Percentiles rank a stretch among this genome's conserved stretches.
These are phyloP conservation scores for Phellopilus nigrolimitatus DNA, from an alignment of 1,284 basidiomycete genomes.

Conservation along the genomic window DNA sequence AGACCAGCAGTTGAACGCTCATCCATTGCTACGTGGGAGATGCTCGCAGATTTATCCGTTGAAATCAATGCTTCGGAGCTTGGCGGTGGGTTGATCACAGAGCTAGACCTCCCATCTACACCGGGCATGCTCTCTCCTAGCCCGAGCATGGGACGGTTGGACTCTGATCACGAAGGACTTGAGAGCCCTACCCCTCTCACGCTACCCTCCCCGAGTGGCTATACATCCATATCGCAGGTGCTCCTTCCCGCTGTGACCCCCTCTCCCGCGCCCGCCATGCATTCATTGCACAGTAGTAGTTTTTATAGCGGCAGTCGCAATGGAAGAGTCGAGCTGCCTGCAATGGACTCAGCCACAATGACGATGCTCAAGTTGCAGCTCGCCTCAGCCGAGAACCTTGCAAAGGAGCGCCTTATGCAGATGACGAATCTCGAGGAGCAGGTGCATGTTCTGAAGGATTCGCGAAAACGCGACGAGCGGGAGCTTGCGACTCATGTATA, in stretches of 20 bases:
- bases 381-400: slow-evolving; percentile 62
- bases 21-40: slow-evolving; percentile 73
- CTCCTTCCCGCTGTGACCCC: slow-evolving; percentile 72
- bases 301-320: slow-evolving; percentile 18
- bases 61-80: slow-evolving; percentile 28
- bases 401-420: slow-evolving; percentile 54
- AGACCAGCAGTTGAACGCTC: slow-evolving; percentile 43
- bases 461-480: slow-evolving; percentile 50
- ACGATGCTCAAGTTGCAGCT: slow-evolving; percentile 68
- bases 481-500: slow-evolving; percentile 57
- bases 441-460: slow-evolving; percentile 53
- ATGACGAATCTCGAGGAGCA: slow-evolving; percentile 66
- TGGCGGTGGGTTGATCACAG: slow-evolving; percentile 49
- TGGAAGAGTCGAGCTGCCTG: slow-evolving; percentile 31
- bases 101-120: slow-evolving; percentile 53
- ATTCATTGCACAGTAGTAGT: slow-evolving; percentile 24
- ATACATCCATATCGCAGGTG: slow-evolving; percentile 73
- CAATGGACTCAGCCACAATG: slow-evolving; percentile 46
- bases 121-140: slow-evolving; percentile 45
- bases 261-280: slow-evolving; percentile 55
- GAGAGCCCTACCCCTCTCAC: slow-evolving; percentile 69
- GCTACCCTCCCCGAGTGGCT: slow-evolving; percentile 64
- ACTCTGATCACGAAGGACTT: slow-evolving; percentile 38
- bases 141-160: slow-evolving; percentile 42
- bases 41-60: slow-evolving; percentile 56